These are phyloP conservation scores for Candida schatavii DNA, from an alignment of 805 yeast genomes.

Conservation along the genomic window DNA sequence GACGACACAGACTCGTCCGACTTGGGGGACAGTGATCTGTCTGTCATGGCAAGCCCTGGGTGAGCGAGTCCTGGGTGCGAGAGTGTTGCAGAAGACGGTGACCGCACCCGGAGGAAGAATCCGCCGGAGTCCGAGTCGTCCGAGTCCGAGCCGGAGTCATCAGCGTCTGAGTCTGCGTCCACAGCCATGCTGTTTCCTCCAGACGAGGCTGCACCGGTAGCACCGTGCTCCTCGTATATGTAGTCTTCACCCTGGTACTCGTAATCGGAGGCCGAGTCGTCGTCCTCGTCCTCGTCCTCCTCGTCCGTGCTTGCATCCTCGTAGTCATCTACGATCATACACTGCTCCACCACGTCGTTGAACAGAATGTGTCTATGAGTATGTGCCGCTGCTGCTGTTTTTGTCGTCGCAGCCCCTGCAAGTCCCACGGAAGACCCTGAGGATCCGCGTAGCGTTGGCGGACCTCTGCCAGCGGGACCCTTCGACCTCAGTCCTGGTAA, in stretches of 20 bases:
- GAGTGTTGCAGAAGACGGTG: constrained; percentile 33
- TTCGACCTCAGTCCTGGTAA: too few relatives aligned
- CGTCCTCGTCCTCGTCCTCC: constrained; percentile 28
- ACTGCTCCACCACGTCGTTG: constrained; percentile 92
- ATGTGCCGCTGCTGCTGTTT: too few relatives aligned
- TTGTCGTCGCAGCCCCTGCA: too few relatives aligned
- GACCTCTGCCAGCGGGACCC: too few relatives aligned
- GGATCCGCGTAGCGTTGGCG: too few relatives aligned
- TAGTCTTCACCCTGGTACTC: constrained; percentile 17
- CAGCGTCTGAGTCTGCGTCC: constrained; percentile 30
- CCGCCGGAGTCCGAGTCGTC: constrained; percentile 67
- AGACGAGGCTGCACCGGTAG: neutral
- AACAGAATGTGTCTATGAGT: constrained; percentile 87
- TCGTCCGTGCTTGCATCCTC: constrained; percentile 25
- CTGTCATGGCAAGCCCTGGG: too few relatives aligned
- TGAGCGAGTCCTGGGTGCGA: constrained; percentile 6
- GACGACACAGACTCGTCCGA: constrained; percentile 31
- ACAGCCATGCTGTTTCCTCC: constrained; percentile 11
- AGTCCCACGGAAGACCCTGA: too few relatives aligned
- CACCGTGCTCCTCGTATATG: constrained; percentile 8
- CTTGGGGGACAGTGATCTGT: constrained; percentile 8
- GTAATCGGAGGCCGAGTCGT: constrained; percentile 27
- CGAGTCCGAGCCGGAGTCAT: constrained; percentile 36
- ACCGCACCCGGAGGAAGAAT: constrained; percentile 55
- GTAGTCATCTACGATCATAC: constrained; percentile 63